Evolutionary conservation across 345 rosid genomes (phyloP).

Genomic region (Murraya koenigii): DNA sequence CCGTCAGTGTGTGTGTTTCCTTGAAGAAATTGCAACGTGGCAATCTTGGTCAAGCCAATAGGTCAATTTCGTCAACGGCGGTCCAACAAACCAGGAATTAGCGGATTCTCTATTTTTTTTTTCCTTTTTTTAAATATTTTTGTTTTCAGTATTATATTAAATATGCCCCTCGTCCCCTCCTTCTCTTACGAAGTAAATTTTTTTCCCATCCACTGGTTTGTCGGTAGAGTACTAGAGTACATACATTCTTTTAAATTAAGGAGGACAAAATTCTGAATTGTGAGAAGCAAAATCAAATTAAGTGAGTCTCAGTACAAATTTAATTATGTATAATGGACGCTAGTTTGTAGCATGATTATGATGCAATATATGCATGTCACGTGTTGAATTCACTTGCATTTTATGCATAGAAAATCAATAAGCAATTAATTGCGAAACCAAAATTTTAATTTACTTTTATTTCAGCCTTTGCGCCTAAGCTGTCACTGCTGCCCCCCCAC

Average conservation of each 20-base stretch:
- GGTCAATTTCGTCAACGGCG: not conserved
- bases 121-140: not conserved
- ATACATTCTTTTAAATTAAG: too few relatives aligned
- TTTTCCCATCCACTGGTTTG: too few relatives aligned
- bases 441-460: not conserved
- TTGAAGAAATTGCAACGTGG: not conserved
- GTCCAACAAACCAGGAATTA: not conserved
- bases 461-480: not conserved
- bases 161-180: too few relatives aligned
- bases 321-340: not conserved
- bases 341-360: not conserved
- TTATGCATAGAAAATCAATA: not conserved
- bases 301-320: too few relatives aligned
- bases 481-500: not conserved
- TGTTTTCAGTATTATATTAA: too few relatives aligned
- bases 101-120: too few relatives aligned
- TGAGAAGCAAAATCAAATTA: too few relatives aligned
- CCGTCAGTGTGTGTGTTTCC: too few relatives aligned
- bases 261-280: too few relatives aligned
- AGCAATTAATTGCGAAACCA: not conserved
- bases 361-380: not conserved
- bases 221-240: too few relatives aligned
- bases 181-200: too few relatives aligned
- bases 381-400: not conserved
- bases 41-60: not conserved